phyloP scores from a whole-genome alignment of 495 filamentous ascomycete species.

The Polyplosphaeria fusca region DNA sequence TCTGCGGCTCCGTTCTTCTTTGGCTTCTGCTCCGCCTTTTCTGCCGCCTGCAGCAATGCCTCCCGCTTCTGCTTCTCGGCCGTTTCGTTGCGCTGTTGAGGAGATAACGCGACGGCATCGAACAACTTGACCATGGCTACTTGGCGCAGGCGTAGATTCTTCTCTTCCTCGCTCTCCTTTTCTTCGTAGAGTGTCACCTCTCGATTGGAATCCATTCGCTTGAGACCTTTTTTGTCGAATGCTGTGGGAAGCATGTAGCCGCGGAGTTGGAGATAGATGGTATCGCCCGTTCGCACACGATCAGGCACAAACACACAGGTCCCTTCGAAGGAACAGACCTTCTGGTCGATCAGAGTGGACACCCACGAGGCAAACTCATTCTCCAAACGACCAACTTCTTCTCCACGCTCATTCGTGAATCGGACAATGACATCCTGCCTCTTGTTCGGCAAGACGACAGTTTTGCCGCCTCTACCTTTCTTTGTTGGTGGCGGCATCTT shows the following conservation, averaged over 20 bases:
- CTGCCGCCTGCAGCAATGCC: conserved; percentile 79
- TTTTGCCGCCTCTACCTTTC: conserved; percentile 42
- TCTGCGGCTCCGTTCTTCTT: conserved; percentile 36
- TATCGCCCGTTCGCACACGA: conserved; percentile 81
- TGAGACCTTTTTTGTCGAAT: conserved; percentile 62
- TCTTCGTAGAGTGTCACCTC: conserved; percentile 70
- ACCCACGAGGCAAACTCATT: conserved; percentile 93
- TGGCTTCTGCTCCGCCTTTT: conserved; percentile 68
- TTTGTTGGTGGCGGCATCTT: conserved; percentile 58
- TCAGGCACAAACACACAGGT: conserved; percentile 89
- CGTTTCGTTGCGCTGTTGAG: conserved; percentile 67
- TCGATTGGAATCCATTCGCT: conserved; percentile 66
- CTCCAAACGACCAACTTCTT: conserved; percentile 84
- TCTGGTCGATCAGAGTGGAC: conserved; percentile 87
- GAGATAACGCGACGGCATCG: conserved; percentile 78
- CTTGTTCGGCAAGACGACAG: conserved; percentile 44
- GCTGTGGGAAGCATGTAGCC: conserved; percentile 72
- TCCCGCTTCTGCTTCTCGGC: conserved; percentile 76
- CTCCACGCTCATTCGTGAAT: conserved; percentile 75
- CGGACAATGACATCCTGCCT: conserved; percentile 84
- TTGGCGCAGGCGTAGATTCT: conserved; percentile 77
- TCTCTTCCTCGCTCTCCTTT: conserved; percentile 83
- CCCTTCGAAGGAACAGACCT: conserved; percentile 82
- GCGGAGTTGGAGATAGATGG: conserved; percentile 79
- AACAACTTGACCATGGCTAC: conserved; percentile 85